Percentiles rank a stretch among this genome's conserved stretches.
Evolutionary conservation across 495 filamentous ascomycete genomes (phyloP).

Genomic region (Aspergillus biplanus): DNA sequence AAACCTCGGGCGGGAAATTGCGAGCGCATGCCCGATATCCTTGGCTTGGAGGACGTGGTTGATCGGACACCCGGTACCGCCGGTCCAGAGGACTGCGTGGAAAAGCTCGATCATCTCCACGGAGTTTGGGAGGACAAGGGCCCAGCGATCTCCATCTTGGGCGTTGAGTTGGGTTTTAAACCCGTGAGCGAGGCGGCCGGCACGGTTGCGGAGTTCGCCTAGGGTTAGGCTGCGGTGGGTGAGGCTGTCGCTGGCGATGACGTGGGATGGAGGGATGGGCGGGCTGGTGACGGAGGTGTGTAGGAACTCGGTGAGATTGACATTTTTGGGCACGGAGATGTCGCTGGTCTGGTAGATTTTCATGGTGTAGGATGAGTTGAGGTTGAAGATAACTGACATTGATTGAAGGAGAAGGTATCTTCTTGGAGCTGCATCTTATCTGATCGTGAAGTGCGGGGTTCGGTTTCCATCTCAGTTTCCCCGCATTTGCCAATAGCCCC

Average conservation of each 20-base stretch:
- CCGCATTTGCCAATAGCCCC: too few species aligned
- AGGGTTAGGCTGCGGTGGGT: constrained; percentile 2
- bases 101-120: constrained; percentile 9
- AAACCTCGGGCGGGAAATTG: neutral
- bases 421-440: too few species aligned
- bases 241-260: constrained; percentile 8
- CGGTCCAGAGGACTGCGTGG: constrained; percentile 6
- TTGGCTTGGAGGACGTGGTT: constrained; percentile 1
- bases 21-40: neutral
- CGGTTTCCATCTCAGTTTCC: too few species aligned
- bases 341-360: constrained; percentile 5
- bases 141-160: constrained; percentile 7
- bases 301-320: constrained; percentile 10
- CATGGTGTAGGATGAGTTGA: neutral
- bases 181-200: neutral
- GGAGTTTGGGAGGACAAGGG: constrained; percentile 1
- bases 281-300: neutral
- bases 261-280: neutral
- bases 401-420: too few species aligned
- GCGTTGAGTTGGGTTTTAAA: neutral
- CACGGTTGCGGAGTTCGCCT: constrained; percentile 5
- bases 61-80: constrained; percentile 1
- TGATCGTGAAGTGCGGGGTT: too few species aligned
- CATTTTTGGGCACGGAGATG: constrained; percentile 8
- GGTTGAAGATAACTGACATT: too few species aligned